Conservation (phyloP, 768 basidiomycete genomes). For the Suillus sp. region DNA sequence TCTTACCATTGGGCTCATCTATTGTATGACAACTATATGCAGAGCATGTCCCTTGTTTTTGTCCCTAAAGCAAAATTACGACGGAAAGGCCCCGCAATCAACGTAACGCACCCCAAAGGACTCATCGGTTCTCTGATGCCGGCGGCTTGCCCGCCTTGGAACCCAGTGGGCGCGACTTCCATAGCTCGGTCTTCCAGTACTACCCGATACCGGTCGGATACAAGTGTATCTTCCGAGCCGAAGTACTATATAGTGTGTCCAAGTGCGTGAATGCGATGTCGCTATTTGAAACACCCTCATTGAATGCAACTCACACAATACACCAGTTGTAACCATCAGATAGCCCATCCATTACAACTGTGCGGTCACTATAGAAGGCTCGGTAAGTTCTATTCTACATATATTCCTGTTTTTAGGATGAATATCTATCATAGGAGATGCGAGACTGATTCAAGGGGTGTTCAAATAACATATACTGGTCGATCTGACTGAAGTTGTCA, state of each 20-base stretch:
- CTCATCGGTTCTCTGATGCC: too few relatives aligned
- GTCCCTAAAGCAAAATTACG: too few relatives aligned
- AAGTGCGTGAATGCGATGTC: too few relatives aligned
- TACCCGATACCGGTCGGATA: not conserved
- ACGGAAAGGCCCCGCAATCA: too few relatives aligned
- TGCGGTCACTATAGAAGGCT: not conserved
- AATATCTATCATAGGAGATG: not conserved
- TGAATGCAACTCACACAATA: not conserved
- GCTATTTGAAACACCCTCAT: not conserved
- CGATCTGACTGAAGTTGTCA: not conserved
- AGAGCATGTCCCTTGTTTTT: too few relatives aligned
- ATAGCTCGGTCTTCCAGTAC: not conserved
- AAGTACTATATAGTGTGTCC: not conserved
- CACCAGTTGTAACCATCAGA: not conserved
- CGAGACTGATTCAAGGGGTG: not conserved
- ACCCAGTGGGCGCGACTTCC: too few relatives aligned
- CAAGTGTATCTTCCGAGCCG: not conserved
- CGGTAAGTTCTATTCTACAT: not conserved
- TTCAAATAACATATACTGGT: not conserved
- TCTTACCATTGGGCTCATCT: too few relatives aligned
- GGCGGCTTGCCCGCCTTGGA: too few relatives aligned
- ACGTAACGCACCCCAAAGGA: too few relatives aligned
- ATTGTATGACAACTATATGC: too few relatives aligned
- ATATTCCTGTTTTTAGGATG: not conserved
- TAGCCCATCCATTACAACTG: too few relatives aligned